Base-by-base conservation (phyloP, 805 yeast genomes). In the Starmerella powellii region DNA sequence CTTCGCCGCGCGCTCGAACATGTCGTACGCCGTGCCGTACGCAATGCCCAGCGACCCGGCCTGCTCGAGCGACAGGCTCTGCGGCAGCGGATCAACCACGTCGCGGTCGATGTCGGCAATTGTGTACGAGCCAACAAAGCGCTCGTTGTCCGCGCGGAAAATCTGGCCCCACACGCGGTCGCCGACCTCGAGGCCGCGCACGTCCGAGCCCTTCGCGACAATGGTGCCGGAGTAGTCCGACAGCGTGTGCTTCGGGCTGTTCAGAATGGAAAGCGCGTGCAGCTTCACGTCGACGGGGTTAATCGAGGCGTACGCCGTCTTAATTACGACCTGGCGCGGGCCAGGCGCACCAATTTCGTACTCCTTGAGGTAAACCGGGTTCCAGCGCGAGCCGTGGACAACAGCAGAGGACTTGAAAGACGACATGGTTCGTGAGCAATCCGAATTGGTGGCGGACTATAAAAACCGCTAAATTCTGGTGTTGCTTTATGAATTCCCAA, bases 31-130 rank as follows among this genome's bases (percentile, higher is more conserved):
- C 3, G 93, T 78, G 18, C 74, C 73, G 50, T 70, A 73, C 1
- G 73, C 78, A 48, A 78, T 59, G 1, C 84, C 80, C 60, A 73
- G 68, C 0, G 84, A 70, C 2, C 81, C 78, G 37, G 87, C 84
- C 50, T 76, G 71, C 33, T 63, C 70, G 40, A 63, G 54, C 1
- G 71, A 53, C 40, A 80, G 47, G 27, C 62, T 64, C 5, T 59
- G 57, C 2, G 84, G 79, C 38, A 70, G 19, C 13, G 34, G 32
- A 35, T 62, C 64, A 16, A 67, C 53, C 19, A 72, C 54, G 1
- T 68, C 60, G 11, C 16, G 5, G 13, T 16, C 30, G 24, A 33
- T 19, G 24, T 47, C 45, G 17, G 33, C 38, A 12, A 51, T 12
- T 1, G 53, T 43, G 35, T 39, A 40, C n/a, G 48, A 64, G 68